phyloP scores from a whole-genome alignment of 148 eudicot genomes.

The Diospyros kaki region DNA sequence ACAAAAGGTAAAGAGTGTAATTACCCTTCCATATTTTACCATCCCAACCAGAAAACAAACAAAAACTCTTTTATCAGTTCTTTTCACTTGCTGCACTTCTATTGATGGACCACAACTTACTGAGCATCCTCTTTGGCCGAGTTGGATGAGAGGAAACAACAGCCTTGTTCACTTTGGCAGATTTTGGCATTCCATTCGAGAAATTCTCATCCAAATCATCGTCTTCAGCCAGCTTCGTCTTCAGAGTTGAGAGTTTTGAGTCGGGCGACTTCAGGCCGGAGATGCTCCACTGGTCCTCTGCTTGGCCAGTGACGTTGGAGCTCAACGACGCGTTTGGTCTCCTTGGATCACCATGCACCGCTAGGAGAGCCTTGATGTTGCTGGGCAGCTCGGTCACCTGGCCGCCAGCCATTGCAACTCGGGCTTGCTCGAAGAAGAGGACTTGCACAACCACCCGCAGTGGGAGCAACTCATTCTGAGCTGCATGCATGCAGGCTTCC shows the following conservation, averaged over 20 bases:
- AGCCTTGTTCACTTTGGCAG: constrained; percentile 37
- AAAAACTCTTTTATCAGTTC: constrained; percentile 16
- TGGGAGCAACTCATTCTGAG: constrained; percentile 78
- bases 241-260: constrained; percentile 47
- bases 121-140: constrained; percentile 60
- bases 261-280: constrained; percentile 55
- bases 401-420: constrained; percentile 53
- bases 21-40: too few relatives aligned
- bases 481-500: constrained; percentile 68
- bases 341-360: constrained; percentile 34
- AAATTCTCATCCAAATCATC: constrained; percentile 39
- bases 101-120: constrained; percentile 64
- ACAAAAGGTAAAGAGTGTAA: too few relatives aligned
- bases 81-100: constrained; percentile 39
- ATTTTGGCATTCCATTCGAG: constrained; percentile 30
- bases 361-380: constrained; percentile 64
- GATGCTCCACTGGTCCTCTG: constrained; percentile 65
- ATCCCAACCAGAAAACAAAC: not conserved
- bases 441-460: constrained; percentile 78
- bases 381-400: constrained; percentile 53
- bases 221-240: constrained; percentile 61
- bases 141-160: constrained; percentile 38
- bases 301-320: too few relatives aligned
- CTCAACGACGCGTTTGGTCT: constrained; percentile 17
- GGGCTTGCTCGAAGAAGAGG: constrained; percentile 79